These are phyloP conservation scores for Paraglomus brasilianum DNA, from an alignment of 192 early-diverging fungal genomes.

Conservation along the genomic window DNA sequence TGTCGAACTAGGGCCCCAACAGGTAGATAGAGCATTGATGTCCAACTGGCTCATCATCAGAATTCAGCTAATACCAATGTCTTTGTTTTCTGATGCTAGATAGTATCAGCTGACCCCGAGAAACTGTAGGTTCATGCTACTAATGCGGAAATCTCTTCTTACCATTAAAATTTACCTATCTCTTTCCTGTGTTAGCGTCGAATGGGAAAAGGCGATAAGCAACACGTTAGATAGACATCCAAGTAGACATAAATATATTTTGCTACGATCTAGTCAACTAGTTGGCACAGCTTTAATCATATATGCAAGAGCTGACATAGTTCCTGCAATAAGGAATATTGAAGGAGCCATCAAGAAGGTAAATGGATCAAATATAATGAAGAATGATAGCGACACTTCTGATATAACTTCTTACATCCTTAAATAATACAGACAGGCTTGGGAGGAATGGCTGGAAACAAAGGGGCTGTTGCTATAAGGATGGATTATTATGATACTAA, in stretches of 20 bases:
- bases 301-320: constrained; percentile 72
- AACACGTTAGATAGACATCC: constrained; percentile 46
- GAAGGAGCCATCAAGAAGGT: constrained; percentile 83
- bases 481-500: constrained; percentile 84
- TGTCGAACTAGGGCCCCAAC: constrained; percentile 80
- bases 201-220: constrained; percentile 54
- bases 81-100: constrained; percentile 45
- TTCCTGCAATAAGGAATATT: constrained; percentile 73
- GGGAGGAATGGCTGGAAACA: constrained; percentile 95
- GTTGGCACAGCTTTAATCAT: constrained; percentile 89
- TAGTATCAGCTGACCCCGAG: constrained; percentile 63
- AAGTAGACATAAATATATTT: constrained; percentile 58
- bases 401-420: background rate
- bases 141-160: constrained; percentile 23
- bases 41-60: background rate
- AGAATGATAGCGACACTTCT: background rate
- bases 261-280: constrained; percentile 83
- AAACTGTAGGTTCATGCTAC: constrained; percentile 44
- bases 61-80: no score
- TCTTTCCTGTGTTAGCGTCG: constrained; percentile 18
- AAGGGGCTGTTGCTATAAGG: constrained; percentile 92
- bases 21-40: constrained; percentile 39
- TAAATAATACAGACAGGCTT: constrained; percentile 73
- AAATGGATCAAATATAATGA: background rate
- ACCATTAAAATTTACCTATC: background rate